Evolutionary conservation across 768 basidiomycete species (phyloP).

Genomic region (Leucocoprinus sp.): DNA sequence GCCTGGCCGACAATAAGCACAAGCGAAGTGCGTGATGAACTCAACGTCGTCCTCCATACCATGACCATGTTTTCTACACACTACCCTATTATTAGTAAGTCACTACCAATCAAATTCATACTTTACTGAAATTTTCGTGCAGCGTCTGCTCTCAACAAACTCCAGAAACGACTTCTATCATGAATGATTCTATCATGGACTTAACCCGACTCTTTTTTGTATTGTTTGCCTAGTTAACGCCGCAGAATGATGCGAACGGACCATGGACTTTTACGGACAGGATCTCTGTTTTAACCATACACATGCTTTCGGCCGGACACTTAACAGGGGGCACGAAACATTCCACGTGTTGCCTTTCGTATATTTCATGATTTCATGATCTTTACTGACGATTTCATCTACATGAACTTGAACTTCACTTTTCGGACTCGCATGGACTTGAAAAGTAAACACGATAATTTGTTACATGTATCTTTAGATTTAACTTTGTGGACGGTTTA

Average conservation of each 20-base stretch:
- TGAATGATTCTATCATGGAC: constrained; percentile 3
- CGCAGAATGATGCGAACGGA: constrained; percentile 14
- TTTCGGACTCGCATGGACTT: constrained; percentile 8
- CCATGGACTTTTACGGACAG: constrained; percentile 15
- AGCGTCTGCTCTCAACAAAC: constrained; percentile 32
- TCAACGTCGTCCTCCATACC: constrained; percentile 52
- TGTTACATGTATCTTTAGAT: constrained; percentile 11
- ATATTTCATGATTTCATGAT: constrained; percentile 8
- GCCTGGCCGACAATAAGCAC: constrained; percentile 56
- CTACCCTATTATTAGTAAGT: constrained; percentile 51
- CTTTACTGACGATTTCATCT: neutral
- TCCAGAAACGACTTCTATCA: constrained; percentile 34
- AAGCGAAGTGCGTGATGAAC: constrained; percentile 53
- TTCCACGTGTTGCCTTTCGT: constrained; percentile 6
- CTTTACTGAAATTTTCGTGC: neutral
- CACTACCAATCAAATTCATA: neutral
- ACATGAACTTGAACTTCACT: constrained; percentile 3
- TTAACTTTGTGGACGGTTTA: constrained; percentile 8
- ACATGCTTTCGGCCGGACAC: neutral
- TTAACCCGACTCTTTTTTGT: constrained; percentile 12
- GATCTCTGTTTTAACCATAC: constrained; percentile 2
- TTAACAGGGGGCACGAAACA: neutral
- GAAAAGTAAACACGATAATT: constrained; percentile 12
- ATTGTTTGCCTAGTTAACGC: neutral
- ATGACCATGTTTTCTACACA: constrained; percentile 52